Conservation (phyloP, 192 early-diverging fungal genomes). For the Gonapodya sp. region DNA sequence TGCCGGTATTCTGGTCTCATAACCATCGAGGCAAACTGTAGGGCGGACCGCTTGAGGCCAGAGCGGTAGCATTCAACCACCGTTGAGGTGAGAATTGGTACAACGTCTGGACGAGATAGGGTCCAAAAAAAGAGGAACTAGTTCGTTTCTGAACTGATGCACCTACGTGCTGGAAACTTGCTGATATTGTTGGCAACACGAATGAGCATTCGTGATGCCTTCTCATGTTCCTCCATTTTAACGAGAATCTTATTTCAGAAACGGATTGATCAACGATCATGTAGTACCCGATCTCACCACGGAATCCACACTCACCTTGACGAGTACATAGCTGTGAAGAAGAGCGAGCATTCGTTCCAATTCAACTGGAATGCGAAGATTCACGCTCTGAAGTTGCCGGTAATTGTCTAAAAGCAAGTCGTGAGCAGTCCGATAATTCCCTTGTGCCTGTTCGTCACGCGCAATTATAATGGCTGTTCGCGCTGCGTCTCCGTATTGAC, state of each 20-base stretch:
- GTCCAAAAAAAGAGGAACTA: neutral
- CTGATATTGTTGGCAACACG: conserved; percentile 42
- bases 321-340: conserved; percentile 49
- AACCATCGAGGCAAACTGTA: conserved; percentile 44
- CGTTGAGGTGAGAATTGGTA: conserved; percentile 48
- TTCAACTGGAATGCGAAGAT: conserved; percentile 35
- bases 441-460: conserved; percentile 39
- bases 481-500: conserved; percentile 39
- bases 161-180: conserved; percentile 38
- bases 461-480: conserved; percentile 49
- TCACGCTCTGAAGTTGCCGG: conserved; percentile 27
- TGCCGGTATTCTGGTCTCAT: conserved; percentile 49
- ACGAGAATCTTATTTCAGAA: conserved; percentile 28
- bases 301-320: conserved; percentile 30
- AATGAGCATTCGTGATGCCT: conserved; percentile 43
- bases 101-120: conserved; percentile 20
- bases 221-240: conserved; percentile 32
- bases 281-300: neutral
- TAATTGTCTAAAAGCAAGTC: conserved; percentile 44
- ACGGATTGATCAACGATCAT: neutral
- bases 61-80: conserved; percentile 49
- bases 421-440: conserved; percentile 43
- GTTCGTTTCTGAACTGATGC: neutral
- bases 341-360: conserved; percentile 46
- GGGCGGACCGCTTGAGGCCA: conserved; percentile 36